Evolutionary conservation across 164 flowering plant species (phyloP).

Genomic region (Buxus sempervirens): DNA sequence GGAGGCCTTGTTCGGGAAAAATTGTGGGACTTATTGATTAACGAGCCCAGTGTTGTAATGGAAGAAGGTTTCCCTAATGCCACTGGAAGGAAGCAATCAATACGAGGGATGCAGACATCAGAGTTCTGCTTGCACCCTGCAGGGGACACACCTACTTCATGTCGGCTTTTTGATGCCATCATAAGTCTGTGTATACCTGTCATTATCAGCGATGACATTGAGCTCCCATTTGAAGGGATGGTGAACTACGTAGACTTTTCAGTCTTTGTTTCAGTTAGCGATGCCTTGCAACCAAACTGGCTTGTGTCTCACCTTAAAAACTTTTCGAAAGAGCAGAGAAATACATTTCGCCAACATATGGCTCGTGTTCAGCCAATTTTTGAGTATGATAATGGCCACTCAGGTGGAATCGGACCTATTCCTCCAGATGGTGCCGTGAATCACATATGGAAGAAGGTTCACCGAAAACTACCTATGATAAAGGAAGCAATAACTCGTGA

Average conservation of each 20-base stretch:
- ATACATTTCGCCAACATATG: conserved; percentile 54
- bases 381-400: conserved; percentile 67
- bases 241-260: conserved; percentile 77
- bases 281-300: conserved; percentile 77
- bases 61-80: conserved; percentile 99
- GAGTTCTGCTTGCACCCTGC: conserved; percentile 97
- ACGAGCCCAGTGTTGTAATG: conserved; percentile 68
- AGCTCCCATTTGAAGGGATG: conserved; percentile 94
- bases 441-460: conserved; percentile 81
- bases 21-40: conserved; percentile 72
- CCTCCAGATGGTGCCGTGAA: conserved; percentile 81
- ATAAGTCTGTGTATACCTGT: conserved; percentile 95
- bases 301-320: conserved; percentile 59
- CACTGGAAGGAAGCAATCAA: conserved; percentile 89
- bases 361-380: conserved; percentile 65
- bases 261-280: conserved; percentile 63
- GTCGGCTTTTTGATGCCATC: conserved; percentile 92
- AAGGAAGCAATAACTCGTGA: conserved; percentile 71
- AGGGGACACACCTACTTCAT: conserved; percentile 96
- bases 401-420: conserved; percentile 79
- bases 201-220: conserved; percentile 81
- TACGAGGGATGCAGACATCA: conserved; percentile 82
- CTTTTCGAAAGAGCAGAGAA: conserved; percentile 46
- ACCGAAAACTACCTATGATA: conserved; percentile 79
- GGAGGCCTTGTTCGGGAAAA: conserved; percentile 86